Evolutionary conservation across 495 filamentous ascomycete species (phyloP), one percentile per base, ranked within the genome.

Genomic region (Zalerion maritima): DNA sequence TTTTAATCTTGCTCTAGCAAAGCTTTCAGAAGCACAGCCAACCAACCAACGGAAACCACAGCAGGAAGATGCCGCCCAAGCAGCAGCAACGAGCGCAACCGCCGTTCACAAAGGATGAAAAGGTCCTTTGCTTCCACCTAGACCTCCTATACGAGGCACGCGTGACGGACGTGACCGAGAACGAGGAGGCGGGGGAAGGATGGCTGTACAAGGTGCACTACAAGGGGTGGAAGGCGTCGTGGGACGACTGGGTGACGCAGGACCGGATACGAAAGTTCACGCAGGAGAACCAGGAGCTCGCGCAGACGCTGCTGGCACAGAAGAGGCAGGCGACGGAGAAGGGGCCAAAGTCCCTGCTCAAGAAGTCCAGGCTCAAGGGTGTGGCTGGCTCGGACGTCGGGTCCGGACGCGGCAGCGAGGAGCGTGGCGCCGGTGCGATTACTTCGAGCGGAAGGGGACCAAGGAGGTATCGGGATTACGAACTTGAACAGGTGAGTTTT

Each of bases 141-240:
- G 85, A 94, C 35, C 73, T 96, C 46, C 70, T 97, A 11, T 97
- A 97, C 49, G 89, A 97, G 55, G 87, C 89, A 34, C 94, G 94
- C 56, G 76, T 97, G 23, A 61, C 94, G 20, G 87, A 94, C 24
- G 52, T 68, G 18, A 66, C 64, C 32, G 58, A 64, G 7, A 70
- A 62, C 2, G 54, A 68, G 14, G 75, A 81, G 52, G 75, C 75
- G 53, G 79, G 78, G 43, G 81, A 75, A 26, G 67, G 73, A 23
- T 78, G 67, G 35, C 72, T 80, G 47, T 97, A 89, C 50, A 79
- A 80, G 38, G 83, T 97, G 26, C 89, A 97, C 54, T 97, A 97
- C 58, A 94, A 94, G 52, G 89, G 89, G 36, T 96, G 89, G 89
- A 97, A 97, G 58, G 81, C 81, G 48, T 93, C 84, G 75, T 97